Percentiles rank a stretch among this genome's conserved stretches.
These are phyloP conservation scores for Pyrenula aspistea DNA, from an alignment of 495 filamentous ascomycete genomes.

Conservation along the genomic window DNA sequence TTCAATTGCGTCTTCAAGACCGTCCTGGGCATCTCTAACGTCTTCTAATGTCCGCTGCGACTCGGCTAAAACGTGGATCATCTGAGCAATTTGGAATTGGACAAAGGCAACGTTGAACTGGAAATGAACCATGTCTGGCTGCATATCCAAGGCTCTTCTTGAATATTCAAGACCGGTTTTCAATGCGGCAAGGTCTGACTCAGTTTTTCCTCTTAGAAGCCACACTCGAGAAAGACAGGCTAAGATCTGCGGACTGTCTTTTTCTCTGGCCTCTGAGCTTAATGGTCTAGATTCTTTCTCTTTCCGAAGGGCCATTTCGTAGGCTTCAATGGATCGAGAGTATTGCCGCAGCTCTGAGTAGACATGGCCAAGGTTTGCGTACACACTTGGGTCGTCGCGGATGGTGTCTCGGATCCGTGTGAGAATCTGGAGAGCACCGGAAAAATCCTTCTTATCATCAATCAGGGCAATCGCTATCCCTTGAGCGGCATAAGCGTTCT, in stretches of 20 bases:
- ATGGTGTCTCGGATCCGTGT: slow-evolving; percentile 79
- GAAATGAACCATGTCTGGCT: slow-evolving; percentile 76
- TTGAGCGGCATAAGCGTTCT: slow-evolving; percentile 92
- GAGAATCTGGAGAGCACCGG: slow-evolving; percentile 70
- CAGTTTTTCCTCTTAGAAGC: slow-evolving; percentile 72
- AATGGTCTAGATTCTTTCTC: slow-evolving; percentile 21
- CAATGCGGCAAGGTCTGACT: slow-evolving; percentile 68
- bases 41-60: slow-evolving; percentile 66
- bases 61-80: slow-evolving; percentile 63
- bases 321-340: slow-evolving; percentile 77
- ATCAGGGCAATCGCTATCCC: slow-evolving; percentile 87
- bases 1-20: slow-evolving; percentile 85
- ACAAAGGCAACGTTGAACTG: slow-evolving; percentile 98
- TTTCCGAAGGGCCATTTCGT: slow-evolving; percentile 79
- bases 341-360: slow-evolving; percentile 84
- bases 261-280: slow-evolving; percentile 33
- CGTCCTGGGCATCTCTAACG: slow-evolving; percentile 61
- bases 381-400: slow-evolving; percentile 65
- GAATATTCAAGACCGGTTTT: slow-evolving; percentile 81
- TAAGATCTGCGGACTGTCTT: slow-evolving; percentile 62
- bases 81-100: slow-evolving; percentile 79
- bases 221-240: slow-evolving; percentile 92
- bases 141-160: slow-evolving; percentile 64
- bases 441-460: slow-evolving; percentile 83
- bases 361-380: slow-evolving; percentile 85